Base-by-base conservation (phyloP, 2,329 filamentous ascomycete genomes). In the Aspergillus flavus region DNA sequence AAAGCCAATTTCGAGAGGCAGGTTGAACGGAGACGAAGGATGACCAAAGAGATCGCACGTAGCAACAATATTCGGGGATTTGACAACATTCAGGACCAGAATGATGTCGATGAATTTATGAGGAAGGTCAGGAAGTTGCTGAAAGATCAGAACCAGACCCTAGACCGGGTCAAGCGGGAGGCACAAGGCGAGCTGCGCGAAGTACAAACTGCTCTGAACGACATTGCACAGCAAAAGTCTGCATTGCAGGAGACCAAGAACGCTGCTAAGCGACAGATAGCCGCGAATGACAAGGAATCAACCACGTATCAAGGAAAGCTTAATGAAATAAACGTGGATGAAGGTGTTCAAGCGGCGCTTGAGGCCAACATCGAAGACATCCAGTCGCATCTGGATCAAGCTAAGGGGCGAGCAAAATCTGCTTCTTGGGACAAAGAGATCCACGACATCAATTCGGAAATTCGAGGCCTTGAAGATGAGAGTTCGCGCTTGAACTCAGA, bases 1-100 rank as follows among this genome's bases (percentile, higher is more conserved):
- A 93, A 94, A 79, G 90, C 92, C 65, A 92, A 91, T 71, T 92
- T 95, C 73, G 92, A 97, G 73, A 87, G 90, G 4, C 91, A 97
- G 68, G 75, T 97, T 4, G 83, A 87, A 69, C 82, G 86, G 52
- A 90, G 94, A 45, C 85, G 90, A 71, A 84, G 86, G 11, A 85
- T 96, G 76, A 88, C 97, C 61, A 92, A 89, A 67, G 89, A 94
- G 62, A 88, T 92, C 43, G 93, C 94, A 19, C 84, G 87, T 53
- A 84, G 84, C 30, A 91, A 97, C 76, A 89, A 87, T 63, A 91
- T 99, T 66, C 89, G 92, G 39, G 94, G 94, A 0, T 97, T 91
- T 72, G 93, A 97, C 66, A 87, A 89, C 23, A 88, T 93, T 14
- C 80, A 97, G 52, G 88, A 89, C 36, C 91, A 96, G 59, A 82